Evolutionary conservation across 768 basidiomycete species (phyloP), one percentile per base, ranked within the genome.

Genomic region (Pulveroboletus sp.): DNA sequence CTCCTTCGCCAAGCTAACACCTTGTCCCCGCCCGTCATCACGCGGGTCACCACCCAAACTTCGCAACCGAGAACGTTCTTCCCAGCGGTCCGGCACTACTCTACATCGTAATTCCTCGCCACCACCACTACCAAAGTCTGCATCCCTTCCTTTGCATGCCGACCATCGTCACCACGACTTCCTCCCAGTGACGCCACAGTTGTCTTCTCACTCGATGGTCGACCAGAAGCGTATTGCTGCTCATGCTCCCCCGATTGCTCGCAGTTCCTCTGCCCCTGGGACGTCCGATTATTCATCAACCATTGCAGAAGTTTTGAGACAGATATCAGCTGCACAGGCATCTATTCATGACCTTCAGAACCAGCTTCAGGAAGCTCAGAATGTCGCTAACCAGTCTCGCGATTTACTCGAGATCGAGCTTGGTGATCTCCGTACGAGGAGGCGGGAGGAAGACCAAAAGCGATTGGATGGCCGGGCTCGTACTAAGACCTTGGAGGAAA

Each of bases 401-500:
- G 72, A 77, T 31, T 69, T 74, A 26, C 75, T 96, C n/a, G 84
- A 89, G 62, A 64, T 67, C 17, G 85, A 93, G 59, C 76, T 97
- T 33, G 84, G 86, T 35, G 75, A 80, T 15, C 79, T 85, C 43
- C 81, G 93, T 26, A 79, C 78, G 41, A 75, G 77, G 51, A 93
- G 89, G 66, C 86, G 85, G 36, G 79, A 85, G 55, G 95, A 98
- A 64, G 95, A 99, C 59, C 73, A 75, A 3, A 78, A 80, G 21
- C 80, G 89, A 45, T 69, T 78, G 21, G 93, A 96, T 62, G 71
- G 89, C 48, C 93, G 92, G 67, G 67, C 77, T n/a, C 83, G 85
- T 43, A 89, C 88, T 42, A 95, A 94, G 70, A 66, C 75, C 3
- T 73, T 97, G 3, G 95, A 99, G 57, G 95, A 99, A 65, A 73